A percentile compares a stretch with the other conserved stretches of the same genome.
phyloP scores from a whole-genome alignment of 176 grass and related monocot genomes.

The Chrysopogon serrulatus region DNA sequence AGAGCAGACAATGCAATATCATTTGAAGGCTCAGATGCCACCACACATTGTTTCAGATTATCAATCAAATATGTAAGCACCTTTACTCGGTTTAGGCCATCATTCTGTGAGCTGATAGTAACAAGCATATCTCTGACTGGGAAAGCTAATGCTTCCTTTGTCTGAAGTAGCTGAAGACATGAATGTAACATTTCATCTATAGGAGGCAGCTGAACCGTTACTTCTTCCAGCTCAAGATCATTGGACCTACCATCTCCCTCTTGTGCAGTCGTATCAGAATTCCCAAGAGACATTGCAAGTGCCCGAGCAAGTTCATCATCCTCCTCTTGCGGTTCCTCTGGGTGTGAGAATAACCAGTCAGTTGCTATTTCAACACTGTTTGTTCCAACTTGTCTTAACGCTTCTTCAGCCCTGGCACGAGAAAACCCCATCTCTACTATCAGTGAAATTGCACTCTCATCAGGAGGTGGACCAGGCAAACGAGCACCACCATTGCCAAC shows the following conservation, averaged over 20 bases:
- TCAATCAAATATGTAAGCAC: constrained; percentile 88
- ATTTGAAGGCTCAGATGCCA: constrained; percentile 39
- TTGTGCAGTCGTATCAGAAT: constrained; percentile 60
- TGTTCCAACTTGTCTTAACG: constrained; percentile 84
- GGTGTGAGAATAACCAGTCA: constrained; percentile 97
- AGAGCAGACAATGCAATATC: constrained; percentile 57
- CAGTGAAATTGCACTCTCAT: constrained; percentile 85
- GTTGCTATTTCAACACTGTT: constrained; percentile 98
- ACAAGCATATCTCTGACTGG: constrained; percentile 90
- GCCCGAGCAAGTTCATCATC: constrained; percentile 98
- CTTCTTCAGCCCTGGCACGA: constrained; percentile 90
- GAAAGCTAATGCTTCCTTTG: constrained; percentile 83
- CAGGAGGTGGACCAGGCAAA: constrained; percentile 80
- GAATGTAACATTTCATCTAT: constrained; percentile 88
- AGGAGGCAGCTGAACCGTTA: constrained; percentile 67
- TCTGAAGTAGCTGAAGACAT: constrained; percentile 72
- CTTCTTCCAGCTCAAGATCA: constrained; percentile 76
- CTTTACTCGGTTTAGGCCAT: constrained; percentile 79
- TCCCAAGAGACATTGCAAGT: constrained; percentile 92
- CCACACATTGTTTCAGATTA: constrained; percentile 64
- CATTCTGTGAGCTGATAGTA: constrained; percentile 89
- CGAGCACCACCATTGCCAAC: constrained; percentile 43
- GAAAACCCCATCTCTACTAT: constrained; percentile 99
- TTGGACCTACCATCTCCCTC: constrained; percentile 51
- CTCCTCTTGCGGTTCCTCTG: constrained; percentile 91